Evolutionary conservation across 805 yeast species (phyloP).

Genomic region (Schwanniomyces occidentalis): DNA sequence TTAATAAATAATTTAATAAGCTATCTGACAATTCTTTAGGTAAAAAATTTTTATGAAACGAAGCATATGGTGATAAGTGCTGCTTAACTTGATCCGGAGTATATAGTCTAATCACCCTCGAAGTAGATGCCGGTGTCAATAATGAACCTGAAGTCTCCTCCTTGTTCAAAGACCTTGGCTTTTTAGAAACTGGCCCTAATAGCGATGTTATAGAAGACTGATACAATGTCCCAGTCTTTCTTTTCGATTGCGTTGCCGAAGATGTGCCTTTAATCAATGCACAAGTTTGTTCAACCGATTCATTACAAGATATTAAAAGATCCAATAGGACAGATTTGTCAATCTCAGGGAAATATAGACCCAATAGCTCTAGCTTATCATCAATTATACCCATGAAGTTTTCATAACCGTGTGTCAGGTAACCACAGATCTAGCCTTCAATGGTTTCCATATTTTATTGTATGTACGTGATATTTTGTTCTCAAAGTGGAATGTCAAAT

Average conservation of each 20-base stretch:
- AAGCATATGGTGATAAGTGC: slow-evolving; percentile 48
- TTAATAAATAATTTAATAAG: slow-evolving; percentile 43
- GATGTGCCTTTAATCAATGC: slow-evolving; percentile 40
- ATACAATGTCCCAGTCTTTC: slow-evolving; percentile 11
- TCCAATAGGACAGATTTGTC: slow-evolving; percentile 47
- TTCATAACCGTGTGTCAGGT: no score
- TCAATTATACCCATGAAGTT: slow-evolving; percentile 6
- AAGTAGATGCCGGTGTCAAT: neutral
- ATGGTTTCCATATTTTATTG: no score
- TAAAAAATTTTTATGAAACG: slow-evolving; percentile 52
- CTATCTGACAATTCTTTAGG: slow-evolving; percentile 50
- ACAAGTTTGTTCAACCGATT: slow-evolving; percentile 47
- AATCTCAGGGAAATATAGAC: slow-evolving; percentile 42
- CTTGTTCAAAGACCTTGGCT: neutral
- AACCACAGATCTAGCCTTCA: no score
- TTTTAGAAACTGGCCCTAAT: slow-evolving; percentile 3
- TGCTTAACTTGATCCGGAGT: slow-evolving; percentile 52
- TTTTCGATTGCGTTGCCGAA: slow-evolving; percentile 7
- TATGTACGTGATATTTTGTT: no score
- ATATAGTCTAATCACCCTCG: slow-evolving; percentile 41
- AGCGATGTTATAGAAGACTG: slow-evolving; percentile 15
- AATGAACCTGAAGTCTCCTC: neutral
- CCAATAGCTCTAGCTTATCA: slow-evolving; percentile 36
- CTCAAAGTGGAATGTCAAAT: no score
- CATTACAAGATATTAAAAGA: slow-evolving; percentile 53